Evolutionary conservation across 768 basidiomycete species (phyloP).

Genomic region (Cystofilobasidium ferigula): DNA sequence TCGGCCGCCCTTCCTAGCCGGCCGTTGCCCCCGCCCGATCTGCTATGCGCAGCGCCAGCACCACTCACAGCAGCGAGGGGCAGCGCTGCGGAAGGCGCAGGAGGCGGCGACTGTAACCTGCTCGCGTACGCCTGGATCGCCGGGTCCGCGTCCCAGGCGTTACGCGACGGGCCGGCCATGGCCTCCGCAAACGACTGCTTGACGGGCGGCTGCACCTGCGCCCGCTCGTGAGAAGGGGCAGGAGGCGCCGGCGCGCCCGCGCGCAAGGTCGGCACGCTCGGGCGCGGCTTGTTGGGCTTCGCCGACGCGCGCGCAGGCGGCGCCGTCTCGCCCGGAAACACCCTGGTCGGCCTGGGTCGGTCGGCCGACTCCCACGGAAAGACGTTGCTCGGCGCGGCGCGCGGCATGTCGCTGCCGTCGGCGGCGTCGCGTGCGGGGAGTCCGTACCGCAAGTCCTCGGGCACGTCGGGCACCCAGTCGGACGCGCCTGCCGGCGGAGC

Average conservation of each 20-base stretch:
- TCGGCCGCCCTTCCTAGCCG: constrained; percentile 21
- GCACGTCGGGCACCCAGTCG: constrained; percentile 23
- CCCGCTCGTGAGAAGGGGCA: constrained; percentile 30
- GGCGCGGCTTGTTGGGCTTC: not conserved
- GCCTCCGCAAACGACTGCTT: constrained; percentile 41
- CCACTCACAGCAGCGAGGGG: not conserved
- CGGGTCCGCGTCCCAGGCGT: constrained; percentile 77
- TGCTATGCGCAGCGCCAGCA: not conserved
- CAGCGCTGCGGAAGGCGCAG: not conserved
- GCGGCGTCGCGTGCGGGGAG: constrained; percentile 33
- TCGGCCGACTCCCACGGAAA: constrained; percentile 82
- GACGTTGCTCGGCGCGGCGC: constrained; percentile 58
- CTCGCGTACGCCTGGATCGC: constrained; percentile 64
- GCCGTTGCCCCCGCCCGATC: constrained; percentile 27
- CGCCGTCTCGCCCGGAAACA: constrained; percentile 41
- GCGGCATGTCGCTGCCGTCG: no score
- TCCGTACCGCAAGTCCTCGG: constrained; percentile 28
- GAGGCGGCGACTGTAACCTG: constrained; percentile 32
- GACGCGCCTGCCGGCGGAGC: constrained; percentile 3
- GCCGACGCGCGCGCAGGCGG: constrained; percentile 27
- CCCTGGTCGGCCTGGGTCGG: constrained; percentile 30
- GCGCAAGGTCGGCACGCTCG: constrained; percentile 17
- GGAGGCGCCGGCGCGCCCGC: constrained; percentile 14
- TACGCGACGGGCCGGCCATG: constrained; percentile 47
- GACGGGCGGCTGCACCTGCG: constrained; percentile 51